Evolutionary conservation across 208 protist genomes (phyloP), one percentile per base, ranked within the genome.

Genomic region (Balamuthia mandrillaris): DNA sequence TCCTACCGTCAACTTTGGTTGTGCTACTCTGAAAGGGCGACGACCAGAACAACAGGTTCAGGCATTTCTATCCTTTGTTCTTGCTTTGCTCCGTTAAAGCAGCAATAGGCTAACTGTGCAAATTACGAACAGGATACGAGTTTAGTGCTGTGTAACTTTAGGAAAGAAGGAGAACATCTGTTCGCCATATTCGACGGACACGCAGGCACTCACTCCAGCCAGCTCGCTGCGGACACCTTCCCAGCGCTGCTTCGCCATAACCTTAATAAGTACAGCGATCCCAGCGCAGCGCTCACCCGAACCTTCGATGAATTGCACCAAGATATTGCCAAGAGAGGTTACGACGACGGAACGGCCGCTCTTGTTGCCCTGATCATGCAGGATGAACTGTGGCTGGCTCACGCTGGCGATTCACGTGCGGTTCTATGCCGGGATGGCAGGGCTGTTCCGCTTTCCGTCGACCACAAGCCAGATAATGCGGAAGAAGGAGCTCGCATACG

Each of bases 361-460:
- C 63, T 74, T 35, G 63, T 74, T 35, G 63, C 63, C 0, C 49
- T 35, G 63, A 41, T 74, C 39, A 42, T 35, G 39, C 39, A 74
- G 12, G 42, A 35, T n/a, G 49, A 41, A 14, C 68, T 78, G 27
- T 42, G 51, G 14, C 31, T 56, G 27, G 68, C 68, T 47, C 51
- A 78, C 42, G 68, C 68, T 47, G 68, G 68, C 68, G 68, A 78
- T 33, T 78, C 68, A 33, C 68, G 68, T 3, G 68, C 68, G 39
- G 68, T 78, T 6, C 68, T 78, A 14, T 41, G 68, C 12, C 68
- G 39, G 16, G 45, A 35, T n/a, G 68, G 68, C 29, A 6, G 68
- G 0, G 68, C 68, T 14, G 21, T 56, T 52, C 31, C 44, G 21
- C 31, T 78, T 27, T 78, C 68, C 29, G 44, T 58, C 14, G 68